A percentile compares a stretch with the other conserved stretches of the same genome.
Conservation (phyloP, 1,284 basidiomycete species). For the Porodaedalea pini region DNA sequence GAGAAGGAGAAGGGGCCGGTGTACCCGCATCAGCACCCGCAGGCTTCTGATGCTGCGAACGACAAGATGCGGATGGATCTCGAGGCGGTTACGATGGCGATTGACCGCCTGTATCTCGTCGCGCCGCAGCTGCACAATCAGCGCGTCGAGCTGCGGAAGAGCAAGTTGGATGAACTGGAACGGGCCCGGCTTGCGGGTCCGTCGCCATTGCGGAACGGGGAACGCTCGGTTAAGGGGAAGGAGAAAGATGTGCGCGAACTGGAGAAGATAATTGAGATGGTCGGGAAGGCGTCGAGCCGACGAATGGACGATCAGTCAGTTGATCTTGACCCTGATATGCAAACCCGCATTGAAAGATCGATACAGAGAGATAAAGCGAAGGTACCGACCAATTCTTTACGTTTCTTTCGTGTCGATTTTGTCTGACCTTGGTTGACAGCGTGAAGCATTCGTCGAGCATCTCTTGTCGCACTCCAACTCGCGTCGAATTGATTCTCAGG, state of each 20-base stretch:
- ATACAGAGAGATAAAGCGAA: slow-evolving; percentile 55
- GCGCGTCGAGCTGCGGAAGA: slow-evolving; percentile 73
- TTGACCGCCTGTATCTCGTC: slow-evolving; percentile 78
- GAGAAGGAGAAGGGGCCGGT: slow-evolving; percentile 15
- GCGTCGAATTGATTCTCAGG: slow-evolving; percentile 68
- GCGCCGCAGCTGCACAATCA: slow-evolving; percentile 85
- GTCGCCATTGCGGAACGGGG: slow-evolving; percentile 29
- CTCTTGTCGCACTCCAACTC: slow-evolving; percentile 63
- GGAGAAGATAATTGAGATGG: slow-evolving; percentile 65
- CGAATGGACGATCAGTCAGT: slow-evolving; percentile 67
- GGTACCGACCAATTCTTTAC: slow-evolving; percentile 35
- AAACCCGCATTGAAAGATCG: slow-evolving; percentile 47
- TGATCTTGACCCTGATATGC: slow-evolving; percentile 55
- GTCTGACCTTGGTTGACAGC: slow-evolving; percentile 37
- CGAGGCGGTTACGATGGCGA: slow-evolving; percentile 78
- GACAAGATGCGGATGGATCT: slow-evolving; percentile 81
- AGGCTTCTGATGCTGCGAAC: slow-evolving; percentile 30
- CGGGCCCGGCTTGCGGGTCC: slow-evolving; percentile 42
- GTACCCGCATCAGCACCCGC: slow-evolving; percentile 15
- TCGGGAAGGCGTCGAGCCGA: slow-evolving; percentile 68
- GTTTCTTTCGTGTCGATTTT: slow-evolving; percentile 9
- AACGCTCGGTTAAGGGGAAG: slow-evolving; percentile 45
- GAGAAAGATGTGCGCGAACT: slow-evolving; percentile 50
- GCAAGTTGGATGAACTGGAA: slow-evolving; percentile 65
- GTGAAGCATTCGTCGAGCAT: slow-evolving; percentile 67